A percentile compares a stretch with the other conserved stretches of the same genome.
These are phyloP conservation scores for Xylaria polymorpha DNA, from an alignment of 2,329 filamentous ascomycete species.

Conservation along the genomic window DNA sequence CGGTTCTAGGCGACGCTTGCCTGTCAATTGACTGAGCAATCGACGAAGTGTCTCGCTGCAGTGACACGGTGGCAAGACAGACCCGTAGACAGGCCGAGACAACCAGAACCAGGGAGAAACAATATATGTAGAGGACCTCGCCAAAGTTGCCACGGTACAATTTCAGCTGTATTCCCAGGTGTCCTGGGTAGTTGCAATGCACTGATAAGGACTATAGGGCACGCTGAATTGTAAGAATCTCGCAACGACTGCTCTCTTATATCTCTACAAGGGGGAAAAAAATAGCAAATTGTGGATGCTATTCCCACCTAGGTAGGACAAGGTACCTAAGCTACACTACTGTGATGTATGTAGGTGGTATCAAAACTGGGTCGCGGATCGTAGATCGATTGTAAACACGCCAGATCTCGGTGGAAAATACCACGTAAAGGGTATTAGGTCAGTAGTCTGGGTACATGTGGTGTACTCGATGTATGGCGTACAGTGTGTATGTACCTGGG, in stretches of 20 bases:
- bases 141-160: neutral
- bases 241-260: neutral
- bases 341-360: neutral
- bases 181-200: neutral
- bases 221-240: neutral
- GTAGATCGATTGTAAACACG: slow-evolving; percentile 23
- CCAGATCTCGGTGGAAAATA: slow-evolving; percentile 4
- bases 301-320: slow-evolving; percentile 12
- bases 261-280: neutral
- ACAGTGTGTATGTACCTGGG: neutral
- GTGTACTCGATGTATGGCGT: neutral
- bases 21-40: slow-evolving; percentile 11
- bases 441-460: neutral
- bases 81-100: slow-evolving; percentile 1
- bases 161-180: neutral
- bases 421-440: too few species aligned
- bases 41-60: slow-evolving; percentile 16
- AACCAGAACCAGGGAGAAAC: neutral
- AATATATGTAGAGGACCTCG: neutral
- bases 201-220: neutral
- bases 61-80: slow-evolving; percentile 20
- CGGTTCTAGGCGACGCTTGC: slow-evolving; percentile 5
- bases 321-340: neutral
- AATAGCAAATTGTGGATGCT: slow-evolving; percentile 32
- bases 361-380: slow-evolving; percentile 26